phyloP scores from a whole-genome alignment of 495 filamentous ascomycete genomes.

The Aspergillus nidulans region DNA sequence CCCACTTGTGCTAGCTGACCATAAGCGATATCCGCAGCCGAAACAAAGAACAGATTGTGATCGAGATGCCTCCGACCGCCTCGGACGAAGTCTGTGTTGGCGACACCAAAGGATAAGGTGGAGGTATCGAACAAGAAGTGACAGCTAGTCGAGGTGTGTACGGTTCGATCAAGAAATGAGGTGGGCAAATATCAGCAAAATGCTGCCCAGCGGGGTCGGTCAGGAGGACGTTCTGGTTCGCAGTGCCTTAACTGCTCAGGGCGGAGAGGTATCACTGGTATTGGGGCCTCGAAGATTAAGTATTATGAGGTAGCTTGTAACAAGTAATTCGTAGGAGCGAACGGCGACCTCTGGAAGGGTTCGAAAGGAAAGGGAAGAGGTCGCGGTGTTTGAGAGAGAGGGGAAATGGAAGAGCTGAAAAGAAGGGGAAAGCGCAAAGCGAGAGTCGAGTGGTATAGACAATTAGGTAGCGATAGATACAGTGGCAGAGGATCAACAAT shows the following conservation, averaged over 20 bases:
- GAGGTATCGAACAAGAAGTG: constrained; percentile 6
- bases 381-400: background rate
- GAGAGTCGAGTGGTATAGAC: constrained; percentile 1
- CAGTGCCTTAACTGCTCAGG: constrained; percentile 9
- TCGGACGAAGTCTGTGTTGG: constrained; percentile 13
- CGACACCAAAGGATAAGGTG: constrained; percentile 12
- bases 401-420: background rate
- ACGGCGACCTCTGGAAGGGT: background rate
- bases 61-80: constrained; percentile 15
- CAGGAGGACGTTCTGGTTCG: constrained; percentile 16
- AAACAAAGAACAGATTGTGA: constrained; percentile 1
- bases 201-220: constrained; percentile 14
- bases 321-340: background rate
- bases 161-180: constrained; percentile 9
- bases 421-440: background rate
- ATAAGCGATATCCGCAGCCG: constrained; percentile 10
- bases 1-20: constrained; percentile 13
- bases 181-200: constrained; percentile 8
- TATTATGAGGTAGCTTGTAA: constrained; percentile 12
- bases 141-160: background rate
- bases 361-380: background rate
- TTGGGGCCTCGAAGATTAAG: constrained; percentile 13
- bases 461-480: background rate
- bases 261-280: constrained; percentile 9
- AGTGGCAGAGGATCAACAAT: background rate